Base-by-base conservation (phyloP, 768 basidiomycete species). In the Rhizopogon sp. region DNA sequence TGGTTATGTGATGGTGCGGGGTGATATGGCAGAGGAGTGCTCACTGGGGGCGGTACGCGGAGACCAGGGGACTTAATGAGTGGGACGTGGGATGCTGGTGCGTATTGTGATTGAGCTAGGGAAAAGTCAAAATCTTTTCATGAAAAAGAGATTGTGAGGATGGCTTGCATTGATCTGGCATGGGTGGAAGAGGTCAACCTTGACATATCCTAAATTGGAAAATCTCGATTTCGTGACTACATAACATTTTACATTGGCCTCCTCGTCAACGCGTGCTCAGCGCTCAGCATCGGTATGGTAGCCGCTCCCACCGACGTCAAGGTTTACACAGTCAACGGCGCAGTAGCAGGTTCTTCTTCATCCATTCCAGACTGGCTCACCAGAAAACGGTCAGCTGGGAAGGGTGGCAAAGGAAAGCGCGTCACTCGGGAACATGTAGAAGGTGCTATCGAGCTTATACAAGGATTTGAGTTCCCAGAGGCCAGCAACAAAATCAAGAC, bases 381-480 rank as follows among this genome's bases (percentile, higher is more conserved):
- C 3, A 79, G 81, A 40, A 88, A 88, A 64, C 81, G 90, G 42
- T 78, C 80, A 0, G 58, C 75, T 5, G 76, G 77, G 29, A 79
- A 82, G 58, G 67, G 59, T 51, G 79, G 79, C 17, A 87, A 84
- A 64, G 81, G 85, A 6, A 90, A 89, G 68, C 78, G 84, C 39
- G 81, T 80, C 0, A 62, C 76, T 3, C 77, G 82, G 57, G 91
- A 93, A 62, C 87, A 90, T 51, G 73, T 90, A 39, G 85, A 95
- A 65, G 89, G 90, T 2, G 84, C 87, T 29, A 82, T 97, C 62
- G 91, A 96, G 67, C 87, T 96, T 60, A 87, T 94, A 49, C 93
- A 99, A 66, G 89, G 94, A 55, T 97, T 98, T 70, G 93, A 96
- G 64, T 98, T 99, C 62, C 95, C 97, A 7, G 94, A 98, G 68